Evolutionary conservation across 805 yeast species (phyloP), one percentile per base, ranked within the genome.

Genomic region (Ogataea pini): DNA sequence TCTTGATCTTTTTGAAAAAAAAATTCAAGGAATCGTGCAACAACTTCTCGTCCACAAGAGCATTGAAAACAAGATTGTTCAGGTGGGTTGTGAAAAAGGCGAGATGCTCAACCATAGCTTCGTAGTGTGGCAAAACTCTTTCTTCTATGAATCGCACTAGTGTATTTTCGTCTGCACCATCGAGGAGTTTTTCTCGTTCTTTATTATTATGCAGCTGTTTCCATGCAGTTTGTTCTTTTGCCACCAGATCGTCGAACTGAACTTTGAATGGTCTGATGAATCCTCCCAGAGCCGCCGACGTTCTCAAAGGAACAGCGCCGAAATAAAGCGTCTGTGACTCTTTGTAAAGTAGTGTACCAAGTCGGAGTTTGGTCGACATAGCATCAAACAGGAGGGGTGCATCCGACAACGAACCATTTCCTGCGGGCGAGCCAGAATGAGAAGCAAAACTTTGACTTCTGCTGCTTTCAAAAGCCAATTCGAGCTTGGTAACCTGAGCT

Each of bases 21-120:
- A 24, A 25, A 5, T 32, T 42, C 20, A 63, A 55, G 7, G 34
- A 25, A 1, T 36, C 8, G 9, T 46, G 25, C 12, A 55, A 28
- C 14, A 36, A 25, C 3, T 34, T 25, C 43, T 53, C 44, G n/a
- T 56, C 58, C 5, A 61, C 16, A 7, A 56, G 38, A 1, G 28
- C 41, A 25, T 49, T 24, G 24, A 52, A 46, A 12, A 57, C 37
- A 4, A 56, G 27, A 6, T 13, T 5, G 25, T 54, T 56, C 28
- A 63, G 36, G n/a, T 56, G 20, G 10, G 16, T 18, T 6, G 40
- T 52, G 31, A 61, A 60, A 36, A 48, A 57, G 1, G 36, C 42
- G 3, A 63, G 9, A 40, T 62, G 42, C 42, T 63, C 66, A 4
- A 43, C n/a, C 14, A 59, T 36, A 1, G 65, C 64, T 7, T 49